These are phyloP conservation scores for Neobulgaria alba DNA, from an alignment of 2,329 filamentous ascomycete genomes.

Conservation along the genomic window DNA sequence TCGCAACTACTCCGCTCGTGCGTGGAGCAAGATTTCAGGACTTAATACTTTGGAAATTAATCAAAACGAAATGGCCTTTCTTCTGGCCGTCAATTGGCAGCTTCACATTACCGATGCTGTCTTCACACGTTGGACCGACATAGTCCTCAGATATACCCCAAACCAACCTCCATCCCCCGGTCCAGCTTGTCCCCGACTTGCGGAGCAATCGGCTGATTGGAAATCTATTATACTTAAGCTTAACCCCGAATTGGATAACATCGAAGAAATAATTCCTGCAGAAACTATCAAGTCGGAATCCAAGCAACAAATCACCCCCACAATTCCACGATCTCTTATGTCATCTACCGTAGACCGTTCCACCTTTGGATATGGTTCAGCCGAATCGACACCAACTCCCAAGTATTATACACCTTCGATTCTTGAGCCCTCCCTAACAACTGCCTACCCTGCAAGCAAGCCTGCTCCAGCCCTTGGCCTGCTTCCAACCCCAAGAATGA, in stretches of 20 bases:
- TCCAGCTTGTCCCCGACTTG: conserved; percentile 16
- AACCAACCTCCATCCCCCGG: conserved; percentile 48
- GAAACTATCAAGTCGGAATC: conserved; percentile 16
- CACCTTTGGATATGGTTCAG: conserved; percentile 31
- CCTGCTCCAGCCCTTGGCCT: conserved; percentile 45
- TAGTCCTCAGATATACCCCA: conserved; percentile 71
- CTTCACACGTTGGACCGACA: conserved; percentile 90
- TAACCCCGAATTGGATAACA: conserved; percentile 49
- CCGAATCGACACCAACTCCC: conserved; percentile 35
- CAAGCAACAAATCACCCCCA: conserved; percentile 13
- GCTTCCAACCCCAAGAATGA: conserved; percentile 50
- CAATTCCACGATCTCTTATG: conserved; percentile 31
- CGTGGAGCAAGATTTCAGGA: conserved; percentile 99
- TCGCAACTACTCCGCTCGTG: conserved; percentile 91
- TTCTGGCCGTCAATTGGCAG: conserved; percentile 85
- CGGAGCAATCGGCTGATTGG: conserved; percentile 38
- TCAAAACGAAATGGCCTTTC: conserved; percentile 88
- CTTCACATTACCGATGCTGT: conserved; percentile 84
- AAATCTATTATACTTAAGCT: conserved; percentile 49
- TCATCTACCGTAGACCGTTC: conserved; percentile 35
- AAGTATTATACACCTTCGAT: conserved; percentile 35
- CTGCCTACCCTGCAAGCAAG: conserved; percentile 37
- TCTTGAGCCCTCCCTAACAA: conserved; percentile 42
- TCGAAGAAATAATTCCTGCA: conserved; percentile 41
- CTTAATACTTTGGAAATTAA: conserved; percentile 90